These are phyloP conservation scores for Paecilomyces sp. DNA, from an alignment of 2,329 filamentous ascomycete genomes.

Conservation along the genomic window DNA sequence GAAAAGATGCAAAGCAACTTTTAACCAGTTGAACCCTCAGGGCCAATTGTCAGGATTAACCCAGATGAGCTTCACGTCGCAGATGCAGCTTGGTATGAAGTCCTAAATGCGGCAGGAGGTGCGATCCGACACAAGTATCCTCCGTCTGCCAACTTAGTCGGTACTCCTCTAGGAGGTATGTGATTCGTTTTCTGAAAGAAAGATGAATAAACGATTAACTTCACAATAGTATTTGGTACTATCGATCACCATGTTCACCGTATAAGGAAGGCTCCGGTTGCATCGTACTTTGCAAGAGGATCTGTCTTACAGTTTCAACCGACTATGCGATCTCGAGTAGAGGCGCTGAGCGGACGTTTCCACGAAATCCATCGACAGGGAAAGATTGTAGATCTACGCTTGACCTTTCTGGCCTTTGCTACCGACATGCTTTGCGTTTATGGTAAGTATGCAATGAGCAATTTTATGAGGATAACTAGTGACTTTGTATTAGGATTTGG, in stretches of 20 bases:
- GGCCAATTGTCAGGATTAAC: neutral
- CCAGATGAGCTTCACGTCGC: neutral
- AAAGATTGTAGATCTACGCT: neutral
- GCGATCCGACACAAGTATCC: neutral
- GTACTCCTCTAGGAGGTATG: neutral
- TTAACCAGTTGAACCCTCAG: neutral
- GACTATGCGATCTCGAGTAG: neutral
- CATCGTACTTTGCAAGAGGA: constrained; percentile 1
- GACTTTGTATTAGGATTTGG: neutral
- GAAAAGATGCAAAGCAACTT: neutral
- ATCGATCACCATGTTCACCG: neutral
- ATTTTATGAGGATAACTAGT: neutral
- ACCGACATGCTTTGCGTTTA: neutral
- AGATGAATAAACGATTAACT: neutral
- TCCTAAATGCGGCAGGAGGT: neutral
- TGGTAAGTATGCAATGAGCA: neutral
- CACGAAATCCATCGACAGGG: neutral
- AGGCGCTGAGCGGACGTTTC: neutral
- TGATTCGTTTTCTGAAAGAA: neutral
- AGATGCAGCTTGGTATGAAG: neutral
- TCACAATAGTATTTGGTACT: neutral
- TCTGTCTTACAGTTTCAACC: neutral
- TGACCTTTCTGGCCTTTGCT: neutral
- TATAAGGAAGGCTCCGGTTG: neutral
- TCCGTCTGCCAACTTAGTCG: neutral